phyloP scores from a whole-genome alignment of 129 eudicot species.

The Escallonia herrerae region DNA sequence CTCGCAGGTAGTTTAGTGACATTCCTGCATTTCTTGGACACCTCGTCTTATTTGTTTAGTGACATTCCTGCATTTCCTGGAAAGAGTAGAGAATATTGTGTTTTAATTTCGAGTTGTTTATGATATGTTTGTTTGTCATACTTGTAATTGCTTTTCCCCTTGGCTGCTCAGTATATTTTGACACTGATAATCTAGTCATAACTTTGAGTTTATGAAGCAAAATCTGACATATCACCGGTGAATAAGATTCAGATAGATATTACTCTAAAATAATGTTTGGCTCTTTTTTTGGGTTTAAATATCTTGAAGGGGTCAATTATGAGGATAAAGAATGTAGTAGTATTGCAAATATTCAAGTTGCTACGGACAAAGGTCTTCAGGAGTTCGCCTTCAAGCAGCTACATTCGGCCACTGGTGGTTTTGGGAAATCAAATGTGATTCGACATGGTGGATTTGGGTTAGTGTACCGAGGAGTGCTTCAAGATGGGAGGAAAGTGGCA shows the following conservation, averaged over 20 bases:
- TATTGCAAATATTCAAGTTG: slow-evolving; percentile 34
- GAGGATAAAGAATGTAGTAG: slow-evolving; percentile 32
- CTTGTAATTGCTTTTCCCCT: no score
- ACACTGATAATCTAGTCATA: no score
- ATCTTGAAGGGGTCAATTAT: slow-evolving; percentile 27
- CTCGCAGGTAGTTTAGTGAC: no score
- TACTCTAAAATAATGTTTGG: no score
- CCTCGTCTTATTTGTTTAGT: no score
- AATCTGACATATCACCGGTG: no score
- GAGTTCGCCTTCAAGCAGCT: slow-evolving; percentile 81
- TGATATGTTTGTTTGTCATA: no score
- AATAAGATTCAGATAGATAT: no score
- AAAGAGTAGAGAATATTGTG: neutral
- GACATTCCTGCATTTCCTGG: neutral
- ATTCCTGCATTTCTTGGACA: neutral
- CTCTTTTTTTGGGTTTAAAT: slow-evolving; percentile 5
- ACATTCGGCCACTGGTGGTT: slow-evolving; percentile 81
- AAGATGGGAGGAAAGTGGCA: slow-evolving; percentile 84
- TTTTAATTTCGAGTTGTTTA: no score
- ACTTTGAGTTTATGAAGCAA: no score
- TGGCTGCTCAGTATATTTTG: no score
- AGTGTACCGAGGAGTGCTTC: slow-evolving; percentile 80
- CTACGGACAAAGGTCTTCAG: slow-evolving; percentile 64
- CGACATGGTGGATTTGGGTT: slow-evolving; percentile 90
- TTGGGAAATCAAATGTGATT: slow-evolving; percentile 74